Evolutionary conservation across 331 rosid species (phyloP), one percentile per base, ranked within the genome.

Genomic region (Dryas integrifolia): DNA sequence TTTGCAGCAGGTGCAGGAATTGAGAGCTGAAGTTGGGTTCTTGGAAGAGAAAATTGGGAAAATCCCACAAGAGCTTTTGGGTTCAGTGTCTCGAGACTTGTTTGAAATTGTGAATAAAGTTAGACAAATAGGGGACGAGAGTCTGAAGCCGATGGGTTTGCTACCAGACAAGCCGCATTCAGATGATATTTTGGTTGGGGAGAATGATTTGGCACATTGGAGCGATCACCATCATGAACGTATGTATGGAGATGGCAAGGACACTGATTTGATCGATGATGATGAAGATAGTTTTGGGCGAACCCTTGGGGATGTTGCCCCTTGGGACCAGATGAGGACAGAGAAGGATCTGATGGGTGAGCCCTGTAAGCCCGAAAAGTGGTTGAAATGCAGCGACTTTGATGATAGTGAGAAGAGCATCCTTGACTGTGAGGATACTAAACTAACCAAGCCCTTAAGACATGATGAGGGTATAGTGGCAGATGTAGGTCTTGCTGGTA

Each of bases 121-220:
- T 82, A 88, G 99, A 73, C 86, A 64, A 64, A 64, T 88, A 47
- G 92, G 98, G 72, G 96, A 87, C 7, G 82, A 64, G 71, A 76
- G 83, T 63, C 72, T 76, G 74, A 92, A 87, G 87, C 86, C 91
- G 10, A 76, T 87, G 13, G 99, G 69, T 44, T 69, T 92, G 80
- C 85, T 92, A 9, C 35, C 83, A 0, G 90, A 88, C 74, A 95
- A 90, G 87, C 84, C 87, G 2, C 90, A 81, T 65, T 60, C 79
- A 6, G 92, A 87, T 61, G 97, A 92, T 76, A 88, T 95, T 63
- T 85, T 92, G 82, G 94, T 88, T 70, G 98, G 85, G 68, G 97
- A 95, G 61, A 90, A 88, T 76, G 98, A 95, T 85, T 85, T 95
- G 86, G 96, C 91, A 24, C 96, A 92, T 72, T 95, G 99, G 99